Evolutionary conservation across 768 basidiomycete species (phyloP).

Genomic region (Rhodosporidiobolus odoratus): DNA sequence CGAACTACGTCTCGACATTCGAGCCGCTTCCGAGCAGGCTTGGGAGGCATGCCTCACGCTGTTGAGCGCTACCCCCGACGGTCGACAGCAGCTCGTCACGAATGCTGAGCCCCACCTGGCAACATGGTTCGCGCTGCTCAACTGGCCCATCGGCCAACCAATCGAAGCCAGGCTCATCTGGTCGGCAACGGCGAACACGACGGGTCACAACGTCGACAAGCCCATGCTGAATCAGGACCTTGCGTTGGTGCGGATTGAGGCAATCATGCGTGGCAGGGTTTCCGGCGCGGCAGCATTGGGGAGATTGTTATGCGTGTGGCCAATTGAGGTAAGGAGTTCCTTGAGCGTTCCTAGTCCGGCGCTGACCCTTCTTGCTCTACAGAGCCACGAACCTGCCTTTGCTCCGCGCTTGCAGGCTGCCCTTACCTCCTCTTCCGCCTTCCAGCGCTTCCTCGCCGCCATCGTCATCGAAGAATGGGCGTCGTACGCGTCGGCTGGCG

Average conservation of each 20-base stretch:
- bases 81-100: background rate
- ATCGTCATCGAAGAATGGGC: constrained; percentile 92
- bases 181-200: constrained; percentile 49
- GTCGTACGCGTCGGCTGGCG: constrained; percentile 44
- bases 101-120: constrained; percentile 10
- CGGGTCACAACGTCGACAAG: constrained; percentile 88
- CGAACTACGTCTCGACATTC: constrained; percentile 81
- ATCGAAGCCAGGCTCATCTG: constrained; percentile 68
- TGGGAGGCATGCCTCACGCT: constrained; percentile 58
- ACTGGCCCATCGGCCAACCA: constrained; percentile 80
- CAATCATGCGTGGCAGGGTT: constrained; percentile 71
- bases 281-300: constrained; percentile 73
- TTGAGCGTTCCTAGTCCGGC: background rate
- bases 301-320: constrained; percentile 14
- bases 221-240: constrained; percentile 87
- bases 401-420: constrained; percentile 63
- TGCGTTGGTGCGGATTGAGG: constrained; percentile 68
- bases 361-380: background rate
- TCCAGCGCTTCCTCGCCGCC: constrained; percentile 81
- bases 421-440: constrained; percentile 82
- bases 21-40: constrained; percentile 62
- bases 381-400: constrained; percentile 62
- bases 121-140: constrained; percentile 73
- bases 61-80: background rate
- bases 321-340: constrained; percentile 8